Conservation (phyloP, 768 basidiomycete species). For the Omphalotus guepiniiformis region DNA sequence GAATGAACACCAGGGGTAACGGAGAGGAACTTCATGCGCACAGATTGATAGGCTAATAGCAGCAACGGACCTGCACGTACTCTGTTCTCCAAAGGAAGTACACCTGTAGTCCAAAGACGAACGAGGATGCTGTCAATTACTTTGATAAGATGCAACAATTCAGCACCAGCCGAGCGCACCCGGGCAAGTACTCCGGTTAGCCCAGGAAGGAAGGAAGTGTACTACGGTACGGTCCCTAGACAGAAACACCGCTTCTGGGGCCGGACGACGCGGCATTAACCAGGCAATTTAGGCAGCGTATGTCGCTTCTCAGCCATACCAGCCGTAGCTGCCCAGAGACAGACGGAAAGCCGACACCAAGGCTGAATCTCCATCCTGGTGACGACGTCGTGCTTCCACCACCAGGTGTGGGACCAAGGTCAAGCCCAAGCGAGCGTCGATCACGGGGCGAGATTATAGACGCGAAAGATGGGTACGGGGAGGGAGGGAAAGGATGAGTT, state of each 20-base stretch:
- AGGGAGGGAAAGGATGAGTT: too few relatives aligned
- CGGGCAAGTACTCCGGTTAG: constrained; percentile 3
- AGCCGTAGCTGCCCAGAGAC: constrained; percentile 3
- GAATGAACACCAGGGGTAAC: constrained; percentile 76
- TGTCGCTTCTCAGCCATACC: constrained; percentile 7
- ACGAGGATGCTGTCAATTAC: too few relatives aligned
- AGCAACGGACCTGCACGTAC: constrained; percentile 79
- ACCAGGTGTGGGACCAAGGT: neutral
- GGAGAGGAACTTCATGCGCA: constrained; percentile 82
- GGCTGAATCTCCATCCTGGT: too few relatives aligned
- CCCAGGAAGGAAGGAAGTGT: too few relatives aligned
- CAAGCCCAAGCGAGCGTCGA: constrained; percentile 17
- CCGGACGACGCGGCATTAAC: too few relatives aligned
- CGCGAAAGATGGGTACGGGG: too few relatives aligned
- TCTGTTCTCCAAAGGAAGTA: constrained; percentile 73
- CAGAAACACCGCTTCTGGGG: too few relatives aligned
- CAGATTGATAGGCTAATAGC: constrained; percentile 82
- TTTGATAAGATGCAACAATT: too few relatives aligned
- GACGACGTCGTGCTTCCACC: neutral
- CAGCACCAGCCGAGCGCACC: constrained; percentile 5
- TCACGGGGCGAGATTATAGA: constrained; percentile 15
- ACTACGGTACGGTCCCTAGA: too few relatives aligned
- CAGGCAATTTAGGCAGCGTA: constrained; percentile 1
- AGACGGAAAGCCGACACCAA: neutral
- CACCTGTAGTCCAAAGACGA: too few relatives aligned